A percentile compares a stretch with the other conserved stretches of the same genome.
These are phyloP conservation scores for Sanguinoderma infundibulare DNA, from an alignment of 1,284 basidiomycete genomes.

Conservation along the genomic window DNA sequence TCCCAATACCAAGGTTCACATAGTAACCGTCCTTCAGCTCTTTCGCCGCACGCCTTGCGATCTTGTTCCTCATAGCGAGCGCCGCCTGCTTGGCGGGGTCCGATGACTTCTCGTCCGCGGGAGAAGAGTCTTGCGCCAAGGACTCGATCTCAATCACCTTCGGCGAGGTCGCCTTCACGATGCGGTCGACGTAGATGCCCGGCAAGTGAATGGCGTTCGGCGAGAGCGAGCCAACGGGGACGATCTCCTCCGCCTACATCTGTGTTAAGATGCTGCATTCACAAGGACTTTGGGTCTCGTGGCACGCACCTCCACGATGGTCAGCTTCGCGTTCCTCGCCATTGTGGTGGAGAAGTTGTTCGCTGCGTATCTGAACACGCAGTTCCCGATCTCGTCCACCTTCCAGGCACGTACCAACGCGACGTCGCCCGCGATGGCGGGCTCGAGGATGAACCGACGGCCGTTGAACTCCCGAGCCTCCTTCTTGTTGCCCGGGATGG, in stretches of 20 bases:
- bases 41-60: constrained; percentile 86
- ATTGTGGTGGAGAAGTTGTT: constrained; percentile 90
- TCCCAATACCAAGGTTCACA: constrained; percentile 76
- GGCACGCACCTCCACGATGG: constrained; percentile 81
- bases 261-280: not conserved
- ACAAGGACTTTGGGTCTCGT: not conserved
- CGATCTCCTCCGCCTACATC: constrained; percentile 86
- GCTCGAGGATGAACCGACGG: constrained; percentile 86
- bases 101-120: constrained; percentile 30
- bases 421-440: constrained; percentile 85
- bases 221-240: constrained; percentile 83
- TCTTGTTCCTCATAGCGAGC: constrained; percentile 63
- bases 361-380: constrained; percentile 87
- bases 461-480: constrained; percentile 84
- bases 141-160: constrained; percentile 85
- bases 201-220: constrained; percentile 88
- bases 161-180: constrained; percentile 77
- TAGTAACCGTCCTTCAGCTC: constrained; percentile 93
- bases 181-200: constrained; percentile 87
- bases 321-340: constrained; percentile 88
- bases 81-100: constrained; percentile 54
- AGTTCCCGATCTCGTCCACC: constrained; percentile 89
- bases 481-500: constrained; percentile 76
- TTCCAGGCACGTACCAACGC: constrained; percentile 96
- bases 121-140: constrained; percentile 46